Evolutionary conservation across 169 alveolate species (phyloP).

Genomic region (Plasmodium cynomolgi): DNA sequence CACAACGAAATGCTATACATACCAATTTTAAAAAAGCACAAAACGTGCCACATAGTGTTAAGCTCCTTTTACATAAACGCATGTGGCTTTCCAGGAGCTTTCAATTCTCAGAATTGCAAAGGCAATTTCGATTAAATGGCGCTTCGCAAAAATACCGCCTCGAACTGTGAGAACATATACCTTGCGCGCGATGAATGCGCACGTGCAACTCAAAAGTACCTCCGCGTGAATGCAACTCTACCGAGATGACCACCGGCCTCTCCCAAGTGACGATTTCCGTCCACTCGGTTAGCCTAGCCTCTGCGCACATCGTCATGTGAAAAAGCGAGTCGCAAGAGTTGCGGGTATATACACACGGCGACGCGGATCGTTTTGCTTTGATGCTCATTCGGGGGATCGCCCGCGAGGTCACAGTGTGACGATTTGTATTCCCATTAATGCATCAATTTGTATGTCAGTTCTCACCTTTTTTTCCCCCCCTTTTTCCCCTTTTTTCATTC

Average conservation of each 20-base stretch:
- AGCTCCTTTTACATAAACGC: background rate
- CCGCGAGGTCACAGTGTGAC: background rate
- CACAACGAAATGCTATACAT: background rate
- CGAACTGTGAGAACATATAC: background rate
- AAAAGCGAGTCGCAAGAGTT: background rate
- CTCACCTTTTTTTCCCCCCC: background rate
- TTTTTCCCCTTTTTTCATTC: background rate
- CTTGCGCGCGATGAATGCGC: background rate
- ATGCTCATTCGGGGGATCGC: background rate
- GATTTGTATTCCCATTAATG: background rate
- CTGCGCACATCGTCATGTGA: background rate
- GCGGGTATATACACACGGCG: constrained; percentile 23
- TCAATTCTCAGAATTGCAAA: background rate
- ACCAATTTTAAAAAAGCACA: background rate
- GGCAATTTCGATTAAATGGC: background rate
- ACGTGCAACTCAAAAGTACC: background rate
- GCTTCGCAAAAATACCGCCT: background rate
- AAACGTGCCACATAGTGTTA: background rate
- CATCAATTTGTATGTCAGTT: background rate
- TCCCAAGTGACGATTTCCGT: background rate
- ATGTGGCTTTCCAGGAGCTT: background rate
- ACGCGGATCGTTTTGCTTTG: background rate
- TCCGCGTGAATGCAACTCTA: background rate
- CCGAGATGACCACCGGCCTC: background rate
- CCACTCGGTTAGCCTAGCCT: background rate